A percentile compares a stretch with the other conserved stretches of the same genome.
phyloP scores from a whole-genome alignment of 352 stramenopile genomes.

The Pythium inflatum region DNA sequence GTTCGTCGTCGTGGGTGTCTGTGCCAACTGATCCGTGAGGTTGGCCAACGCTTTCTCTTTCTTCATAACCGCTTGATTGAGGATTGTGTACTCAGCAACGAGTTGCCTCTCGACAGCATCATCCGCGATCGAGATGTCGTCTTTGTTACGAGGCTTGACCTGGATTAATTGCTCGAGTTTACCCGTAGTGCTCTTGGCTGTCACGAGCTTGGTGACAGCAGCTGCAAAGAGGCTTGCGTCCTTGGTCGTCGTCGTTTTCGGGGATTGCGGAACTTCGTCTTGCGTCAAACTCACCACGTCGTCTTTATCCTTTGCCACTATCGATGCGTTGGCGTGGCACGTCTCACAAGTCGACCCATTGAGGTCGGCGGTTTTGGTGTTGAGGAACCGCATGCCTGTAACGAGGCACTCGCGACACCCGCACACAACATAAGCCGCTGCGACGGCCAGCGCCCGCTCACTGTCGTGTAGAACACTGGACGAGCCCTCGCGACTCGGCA shows the following conservation, averaged over 20 bases:
- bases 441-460: not conserved
- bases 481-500: not conserved
- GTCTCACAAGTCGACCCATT: not conserved
- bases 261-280: conserved; percentile 12
- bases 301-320: not conserved
- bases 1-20: conserved; percentile 32
- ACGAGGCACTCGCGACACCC: conserved; percentile 18
- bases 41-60: conserved; percentile 48
- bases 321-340: not conserved
- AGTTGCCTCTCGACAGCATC: conserved; percentile 30
- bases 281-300: conserved; percentile 11
- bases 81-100: conserved; percentile 6
- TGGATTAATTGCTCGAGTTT: not conserved
- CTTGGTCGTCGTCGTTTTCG: no score
- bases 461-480: not conserved
- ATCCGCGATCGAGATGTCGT: not conserved
- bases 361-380: not conserved
- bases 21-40: conserved; percentile 31
- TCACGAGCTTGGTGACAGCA: conserved; percentile 1
- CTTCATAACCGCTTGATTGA: conserved; percentile 15
- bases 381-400: conserved; percentile 1
- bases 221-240: not conserved
- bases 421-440: conserved; percentile 14
- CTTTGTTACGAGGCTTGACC: not conserved
- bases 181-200: not conserved